phyloP scores from a whole-genome alignment of 306 rosid species.

The Mimosa pudica region DNA sequence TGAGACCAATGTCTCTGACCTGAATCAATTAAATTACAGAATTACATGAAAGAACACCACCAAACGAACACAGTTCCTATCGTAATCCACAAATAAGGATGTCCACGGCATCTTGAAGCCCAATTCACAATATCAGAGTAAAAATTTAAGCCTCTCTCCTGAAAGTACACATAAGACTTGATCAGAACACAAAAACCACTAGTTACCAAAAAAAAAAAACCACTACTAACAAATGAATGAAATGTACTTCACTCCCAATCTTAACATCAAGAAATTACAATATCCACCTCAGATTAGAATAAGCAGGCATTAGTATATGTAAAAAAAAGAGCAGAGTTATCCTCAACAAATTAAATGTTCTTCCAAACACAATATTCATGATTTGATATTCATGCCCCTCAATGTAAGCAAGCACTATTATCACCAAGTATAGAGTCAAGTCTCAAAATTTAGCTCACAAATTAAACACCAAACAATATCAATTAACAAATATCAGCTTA shows the following conservation, averaged over 20 bases:
- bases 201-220: too few relatives aligned
- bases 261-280: not conserved
- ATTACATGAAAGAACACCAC: conserved; percentile 93
- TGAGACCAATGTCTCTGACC: conserved; percentile 52
- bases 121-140: conserved; percentile 43
- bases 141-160: conserved; percentile 38
- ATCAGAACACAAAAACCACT: conserved; percentile 4
- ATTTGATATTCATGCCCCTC: conserved; percentile 19
- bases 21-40: conserved; percentile 62
- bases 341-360: not conserved
- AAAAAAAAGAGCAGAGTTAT: not conserved
- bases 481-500: conserved; percentile 18
- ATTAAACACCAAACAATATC: conserved; percentile 11
- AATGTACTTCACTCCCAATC: conserved; percentile 5
- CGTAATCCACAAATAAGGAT: conserved; percentile 61
- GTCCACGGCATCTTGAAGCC: conserved; percentile 90
- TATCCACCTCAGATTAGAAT: conserved; percentile 5
- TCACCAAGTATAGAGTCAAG: conserved; percentile 18
- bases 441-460: conserved; percentile 30
- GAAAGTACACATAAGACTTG: conserved; percentile 34
- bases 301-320: not conserved
- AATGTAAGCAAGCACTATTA: not conserved
- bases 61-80: conserved; percentile 77
- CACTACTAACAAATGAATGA: conserved; percentile 1
- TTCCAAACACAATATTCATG: conserved; percentile 18